phyloP scores from a whole-genome alignment of 2,329 filamentous ascomycete species.

The Colletotrichum karsti region DNA sequence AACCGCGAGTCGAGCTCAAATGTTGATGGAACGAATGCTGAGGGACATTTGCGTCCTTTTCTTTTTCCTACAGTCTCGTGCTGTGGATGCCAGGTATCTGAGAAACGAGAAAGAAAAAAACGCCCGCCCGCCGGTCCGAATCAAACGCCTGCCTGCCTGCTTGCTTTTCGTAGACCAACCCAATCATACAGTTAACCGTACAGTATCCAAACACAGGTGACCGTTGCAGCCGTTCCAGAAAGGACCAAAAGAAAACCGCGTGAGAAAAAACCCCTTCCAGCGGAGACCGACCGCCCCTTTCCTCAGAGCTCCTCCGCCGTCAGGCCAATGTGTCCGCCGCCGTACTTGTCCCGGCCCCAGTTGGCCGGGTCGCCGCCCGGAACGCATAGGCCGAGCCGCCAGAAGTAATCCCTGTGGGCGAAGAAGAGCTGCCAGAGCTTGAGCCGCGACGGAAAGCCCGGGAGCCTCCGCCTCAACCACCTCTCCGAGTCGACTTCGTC shows the following conservation, averaged over 20 bases:
- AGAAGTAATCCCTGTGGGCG: conserved; percentile 96
- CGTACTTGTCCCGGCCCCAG: conserved; percentile 63
- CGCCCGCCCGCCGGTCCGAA: neutral
- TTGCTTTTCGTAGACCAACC: neutral
- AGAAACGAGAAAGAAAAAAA: neutral
- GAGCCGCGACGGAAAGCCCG: conserved; percentile 67
- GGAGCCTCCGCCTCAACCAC: conserved; percentile 50
- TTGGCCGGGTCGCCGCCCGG: conserved; percentile 79
- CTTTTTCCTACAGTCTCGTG: neutral
- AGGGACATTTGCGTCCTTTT: conserved; percentile 4
- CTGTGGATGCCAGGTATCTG: neutral
- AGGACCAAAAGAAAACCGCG: neutral
- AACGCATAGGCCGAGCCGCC: conserved; percentile 88
- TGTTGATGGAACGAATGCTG: neutral
- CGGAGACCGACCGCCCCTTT: neutral
- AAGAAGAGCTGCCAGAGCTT: conserved; percentile 94
- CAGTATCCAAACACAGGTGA: neutral
- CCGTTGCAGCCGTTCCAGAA: neutral
- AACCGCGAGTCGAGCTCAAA: neutral
- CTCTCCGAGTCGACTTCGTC: neutral
- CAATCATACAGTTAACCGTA: neutral
- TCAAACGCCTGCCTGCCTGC: neutral
- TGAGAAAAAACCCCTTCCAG: neutral
- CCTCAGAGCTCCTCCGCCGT: conserved; percentile 20
- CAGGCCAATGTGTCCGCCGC: conserved; percentile 25